Conservation (phyloP, 1,284 basidiomycete species). For the Cystobasidium sp. region DNA sequence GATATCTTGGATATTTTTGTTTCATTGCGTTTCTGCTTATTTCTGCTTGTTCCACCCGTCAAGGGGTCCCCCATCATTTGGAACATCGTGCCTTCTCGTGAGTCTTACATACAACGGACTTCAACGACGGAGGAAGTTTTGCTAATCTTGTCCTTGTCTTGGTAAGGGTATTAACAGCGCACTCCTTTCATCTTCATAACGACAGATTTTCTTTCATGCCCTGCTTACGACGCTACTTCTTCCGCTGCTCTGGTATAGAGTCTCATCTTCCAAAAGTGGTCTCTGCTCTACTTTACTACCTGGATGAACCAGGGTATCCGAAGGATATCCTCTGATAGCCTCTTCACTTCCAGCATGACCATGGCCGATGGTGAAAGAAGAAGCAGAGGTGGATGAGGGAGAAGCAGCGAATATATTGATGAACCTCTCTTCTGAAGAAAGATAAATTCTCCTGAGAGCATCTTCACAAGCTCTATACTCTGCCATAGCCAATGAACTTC, state of each 20-base stretch:
- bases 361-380: not conserved
- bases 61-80: no score
- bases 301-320: constrained; percentile 37
- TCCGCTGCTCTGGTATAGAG: constrained; percentile 39
- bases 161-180: no score
- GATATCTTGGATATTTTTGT: no score
- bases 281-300: constrained; percentile 4
- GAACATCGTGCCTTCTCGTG: no score
- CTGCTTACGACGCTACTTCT: constrained; percentile 20
- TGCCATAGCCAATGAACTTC: constrained; percentile 90
- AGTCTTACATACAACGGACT: no score
- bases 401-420: constrained; percentile 14
- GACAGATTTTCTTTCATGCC: not conserved
- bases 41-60: no score
- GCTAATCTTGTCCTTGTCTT: no score
- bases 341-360: not conserved
- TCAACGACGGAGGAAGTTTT: no score
- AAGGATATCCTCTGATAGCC: constrained; percentile 9
- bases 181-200: not conserved
- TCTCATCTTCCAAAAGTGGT: constrained; percentile 38
- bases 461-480: constrained; percentile 76
- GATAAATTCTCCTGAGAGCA: constrained; percentile 51
- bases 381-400: not conserved
- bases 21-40: no score
- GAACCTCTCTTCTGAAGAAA: constrained; percentile 43